A percentile compares a stretch with the other conserved stretches of the same genome.
phyloP scores from a whole-genome alignment of 805 yeast species.

The Isabelozyma pseudorhagii region DNA sequence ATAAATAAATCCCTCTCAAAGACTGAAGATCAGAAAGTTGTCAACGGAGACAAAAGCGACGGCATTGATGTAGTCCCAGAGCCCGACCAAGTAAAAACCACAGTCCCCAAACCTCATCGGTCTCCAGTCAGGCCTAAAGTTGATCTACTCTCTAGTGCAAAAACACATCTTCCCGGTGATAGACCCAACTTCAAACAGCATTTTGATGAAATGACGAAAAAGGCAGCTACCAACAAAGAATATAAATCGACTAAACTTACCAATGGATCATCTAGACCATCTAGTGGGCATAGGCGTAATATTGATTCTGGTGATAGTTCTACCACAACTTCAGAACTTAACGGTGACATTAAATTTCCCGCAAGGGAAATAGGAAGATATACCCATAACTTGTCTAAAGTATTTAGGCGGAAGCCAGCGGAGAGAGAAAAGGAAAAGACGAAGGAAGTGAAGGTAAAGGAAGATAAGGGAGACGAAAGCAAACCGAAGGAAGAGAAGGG shows the following conservation, averaged over 20 bases:
- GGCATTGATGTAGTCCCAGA: too few relatives aligned
- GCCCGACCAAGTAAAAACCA: too few relatives aligned
- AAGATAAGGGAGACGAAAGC: not conserved
- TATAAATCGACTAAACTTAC: slow-evolving; percentile 8
- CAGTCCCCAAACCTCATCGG: not conserved
- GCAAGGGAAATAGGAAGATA: not conserved
- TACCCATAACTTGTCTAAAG: not conserved
- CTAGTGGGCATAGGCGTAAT: not conserved
- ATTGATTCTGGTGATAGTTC: not conserved
- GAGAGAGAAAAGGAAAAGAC: not conserved
- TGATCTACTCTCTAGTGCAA: not conserved
- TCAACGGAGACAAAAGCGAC: not conserved
- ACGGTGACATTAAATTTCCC: not conserved
- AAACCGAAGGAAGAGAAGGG: not conserved
- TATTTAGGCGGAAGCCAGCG: not conserved
- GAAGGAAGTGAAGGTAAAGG: not conserved
- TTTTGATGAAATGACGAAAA: slow-evolving; percentile 23
- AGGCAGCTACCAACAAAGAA: slow-evolving; percentile 2
- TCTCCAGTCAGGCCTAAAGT: not conserved
- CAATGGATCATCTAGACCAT: not conserved
- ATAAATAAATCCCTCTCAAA: slow-evolving; percentile 1
- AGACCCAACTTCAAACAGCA: slow-evolving; percentile 33
- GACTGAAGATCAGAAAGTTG: not conserved
- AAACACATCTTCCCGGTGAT: slow-evolving; percentile 8
- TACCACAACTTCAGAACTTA: not conserved